Percentiles rank a stretch among this genome's conserved stretches.
These are phyloP conservation scores for Nemania sp. DNA, from an alignment of 2,329 filamentous ascomycete genomes.

Conservation along the genomic window DNA sequence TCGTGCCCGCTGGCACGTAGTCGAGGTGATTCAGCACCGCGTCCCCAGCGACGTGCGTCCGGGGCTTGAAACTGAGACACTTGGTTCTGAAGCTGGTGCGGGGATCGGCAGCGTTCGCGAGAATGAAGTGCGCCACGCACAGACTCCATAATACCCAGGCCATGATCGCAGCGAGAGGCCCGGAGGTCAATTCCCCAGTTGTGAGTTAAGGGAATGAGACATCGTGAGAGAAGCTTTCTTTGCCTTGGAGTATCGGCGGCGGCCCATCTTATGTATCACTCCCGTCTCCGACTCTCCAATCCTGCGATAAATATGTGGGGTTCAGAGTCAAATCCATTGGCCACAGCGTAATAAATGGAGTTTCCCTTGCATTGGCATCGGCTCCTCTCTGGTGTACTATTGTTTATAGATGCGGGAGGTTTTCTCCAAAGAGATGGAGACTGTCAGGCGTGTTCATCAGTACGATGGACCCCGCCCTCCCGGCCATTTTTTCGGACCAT, in stretches of 20 bases:
- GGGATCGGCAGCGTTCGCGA: not conserved
- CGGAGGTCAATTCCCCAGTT: too few relatives aligned
- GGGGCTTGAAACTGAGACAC: slow-evolving; percentile 27
- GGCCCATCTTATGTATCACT: not conserved
- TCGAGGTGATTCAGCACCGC: slow-evolving; percentile 28
- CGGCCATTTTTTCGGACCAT: too few relatives aligned
- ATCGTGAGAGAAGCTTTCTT: not conserved
- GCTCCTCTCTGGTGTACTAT: too few relatives aligned
- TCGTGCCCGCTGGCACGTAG: slow-evolving; percentile 26
- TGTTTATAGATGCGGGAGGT: not conserved
- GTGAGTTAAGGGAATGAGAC: not conserved
- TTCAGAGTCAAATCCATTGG: not conserved
- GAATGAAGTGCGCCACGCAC: not conserved
- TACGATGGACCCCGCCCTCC: not conserved
- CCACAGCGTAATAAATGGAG: not conserved
- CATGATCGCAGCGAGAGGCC: not conserved
- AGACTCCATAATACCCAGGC: not conserved
- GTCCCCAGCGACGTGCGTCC: slow-evolving; percentile 12
- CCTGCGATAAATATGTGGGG: not conserved
- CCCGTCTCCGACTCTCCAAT: not conserved
- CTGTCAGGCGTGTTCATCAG: not conserved
- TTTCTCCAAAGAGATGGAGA: not conserved
- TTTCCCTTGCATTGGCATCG: not conserved
- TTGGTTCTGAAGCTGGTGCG: slow-evolving; percentile 9
- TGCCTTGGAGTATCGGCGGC: not conserved